Evolutionary conservation across 2,329 filamentous ascomycete species (phyloP), one percentile per base, ranked within the genome.

Genomic region (Paecilomyces formosus): DNA sequence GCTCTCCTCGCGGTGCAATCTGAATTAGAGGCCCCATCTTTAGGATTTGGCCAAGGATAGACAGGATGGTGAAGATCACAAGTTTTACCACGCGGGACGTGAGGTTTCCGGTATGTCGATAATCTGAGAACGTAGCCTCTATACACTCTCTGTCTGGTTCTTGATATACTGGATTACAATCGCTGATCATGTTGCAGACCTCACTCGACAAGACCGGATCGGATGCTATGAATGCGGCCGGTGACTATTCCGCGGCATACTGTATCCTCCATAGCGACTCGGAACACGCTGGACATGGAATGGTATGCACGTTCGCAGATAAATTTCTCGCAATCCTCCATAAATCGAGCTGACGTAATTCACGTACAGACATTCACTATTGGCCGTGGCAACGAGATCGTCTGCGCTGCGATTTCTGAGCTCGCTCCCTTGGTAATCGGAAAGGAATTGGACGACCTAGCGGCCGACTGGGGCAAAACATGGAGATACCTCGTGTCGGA

Each of bases 191-290:
- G 8, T 8, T 6, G 22, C 49, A 84, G 74, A 97, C 92, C n/a
- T 96, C 92, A 49, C 85, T 97, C 61, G 91, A 96, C 77, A 94
- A 93, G 79, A 96, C 91, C n/a, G 92, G 92, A 68, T 95, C 90
- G 8, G 92, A 97, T 83, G 92, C 91, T 69, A 97, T 96, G 92
- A 96, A 97, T 71, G 89, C 90, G 2, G 91, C 92, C 2, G 89
- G 91, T 61, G 91, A 96, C 76, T 96, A 96, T 78, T 96, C 91
- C 1, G 83, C 92, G 12, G 92, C 92, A n/a, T 97, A 96, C 80
- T 96, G 91, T 74, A 93, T 96, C 68, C 79, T 97, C 54, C 79
- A 90, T 70, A 96, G 92, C 0, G 88, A 95, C 71, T 87, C 88
- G 0, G 60, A 68, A 22, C 63, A 72, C 61, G 64, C 64, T 45